Evolutionary conservation across 2,329 filamentous ascomycete species (phyloP).

Genomic region (Microsporum ferrugineum): DNA sequence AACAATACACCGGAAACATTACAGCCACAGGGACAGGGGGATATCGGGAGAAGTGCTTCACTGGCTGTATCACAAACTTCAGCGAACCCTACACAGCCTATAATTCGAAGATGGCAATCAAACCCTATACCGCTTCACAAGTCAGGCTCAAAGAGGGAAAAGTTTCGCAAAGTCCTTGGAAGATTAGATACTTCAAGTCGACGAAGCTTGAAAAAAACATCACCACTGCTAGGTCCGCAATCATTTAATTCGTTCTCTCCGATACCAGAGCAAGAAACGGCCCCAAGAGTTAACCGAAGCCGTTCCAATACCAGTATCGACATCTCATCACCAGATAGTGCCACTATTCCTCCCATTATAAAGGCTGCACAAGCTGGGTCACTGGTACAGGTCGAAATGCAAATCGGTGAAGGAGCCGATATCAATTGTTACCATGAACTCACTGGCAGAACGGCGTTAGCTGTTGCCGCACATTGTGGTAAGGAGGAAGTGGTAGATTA

Average conservation of each 20-base stretch:
- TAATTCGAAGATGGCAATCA: slow-evolving; percentile 1
- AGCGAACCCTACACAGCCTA: background rate
- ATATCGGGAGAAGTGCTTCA: background rate
- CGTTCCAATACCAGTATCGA: slow-evolving; percentile 28
- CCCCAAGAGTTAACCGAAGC: background rate
- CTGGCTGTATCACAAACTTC: background rate
- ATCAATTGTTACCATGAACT: slow-evolving; percentile 23
- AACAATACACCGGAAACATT: background rate
- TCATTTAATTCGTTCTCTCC: background rate
- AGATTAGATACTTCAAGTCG: slow-evolving; percentile 8
- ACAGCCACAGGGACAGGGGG: background rate
- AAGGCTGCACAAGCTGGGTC: slow-evolving; percentile 28
- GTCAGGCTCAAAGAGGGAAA: slow-evolving; percentile 7
- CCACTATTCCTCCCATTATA: slow-evolving; percentile 25
- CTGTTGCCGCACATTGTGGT: slow-evolving; percentile 32
- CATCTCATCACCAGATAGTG: slow-evolving; percentile 20
- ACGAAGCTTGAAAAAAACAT: background rate
- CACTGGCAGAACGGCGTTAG: slow-evolving; percentile 28
- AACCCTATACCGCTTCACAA: background rate
- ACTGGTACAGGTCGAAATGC: slow-evolving; percentile 24
- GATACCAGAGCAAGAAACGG: background rate
- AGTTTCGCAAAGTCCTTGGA: slow-evolving; percentile 5
- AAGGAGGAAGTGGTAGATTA: slow-evolving; percentile 26
- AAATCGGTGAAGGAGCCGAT: slow-evolving; percentile 23
- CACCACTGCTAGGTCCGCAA: background rate